Conservation (phyloP, 495 filamentous ascomycete species). For the Viridothelium virens region DNA sequence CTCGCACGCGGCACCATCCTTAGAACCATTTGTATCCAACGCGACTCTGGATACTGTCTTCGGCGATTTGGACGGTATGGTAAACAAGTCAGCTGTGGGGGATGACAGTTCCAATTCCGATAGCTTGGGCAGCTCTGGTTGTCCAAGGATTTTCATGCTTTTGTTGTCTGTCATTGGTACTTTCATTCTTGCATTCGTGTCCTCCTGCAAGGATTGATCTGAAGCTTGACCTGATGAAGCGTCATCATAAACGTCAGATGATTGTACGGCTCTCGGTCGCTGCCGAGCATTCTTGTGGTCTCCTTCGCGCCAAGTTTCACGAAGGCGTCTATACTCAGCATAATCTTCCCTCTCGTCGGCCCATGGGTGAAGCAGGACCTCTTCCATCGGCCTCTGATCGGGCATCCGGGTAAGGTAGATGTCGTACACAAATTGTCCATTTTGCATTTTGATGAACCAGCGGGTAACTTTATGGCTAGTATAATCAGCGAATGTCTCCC, state of each 20-base stretch:
- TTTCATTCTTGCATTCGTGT: not conserved
- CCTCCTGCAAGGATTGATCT: not conserved
- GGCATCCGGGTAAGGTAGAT: slow-evolving; percentile 29
- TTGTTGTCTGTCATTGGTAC: not conserved
- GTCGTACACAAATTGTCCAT: slow-evolving; percentile 26
- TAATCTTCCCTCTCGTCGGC: slow-evolving; percentile 36
- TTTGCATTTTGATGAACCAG: slow-evolving; percentile 23
- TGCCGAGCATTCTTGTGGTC: not conserved
- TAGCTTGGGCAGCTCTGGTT: not conserved
- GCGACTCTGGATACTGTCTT: not conserved
- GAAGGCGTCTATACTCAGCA: slow-evolving; percentile 32
- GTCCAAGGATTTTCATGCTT: not conserved
- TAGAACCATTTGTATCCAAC: not conserved
- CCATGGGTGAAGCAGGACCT: slow-evolving; percentile 27
- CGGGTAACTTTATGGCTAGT: slow-evolving; percentile 23
- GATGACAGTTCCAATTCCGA: not conserved
- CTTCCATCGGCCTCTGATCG: slow-evolving; percentile 25
- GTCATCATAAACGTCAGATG: not conserved
- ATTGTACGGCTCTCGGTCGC: not conserved
- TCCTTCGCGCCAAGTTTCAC: not conserved
- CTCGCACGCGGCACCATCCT: not conserved
- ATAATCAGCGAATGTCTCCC: not conserved
- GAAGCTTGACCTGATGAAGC: not conserved
- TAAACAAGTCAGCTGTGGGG: not conserved
- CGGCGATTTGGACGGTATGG: not conserved